Evolutionary conservation across 331 rosid genomes (phyloP).

Genomic region (Prunus yedoensis): DNA sequence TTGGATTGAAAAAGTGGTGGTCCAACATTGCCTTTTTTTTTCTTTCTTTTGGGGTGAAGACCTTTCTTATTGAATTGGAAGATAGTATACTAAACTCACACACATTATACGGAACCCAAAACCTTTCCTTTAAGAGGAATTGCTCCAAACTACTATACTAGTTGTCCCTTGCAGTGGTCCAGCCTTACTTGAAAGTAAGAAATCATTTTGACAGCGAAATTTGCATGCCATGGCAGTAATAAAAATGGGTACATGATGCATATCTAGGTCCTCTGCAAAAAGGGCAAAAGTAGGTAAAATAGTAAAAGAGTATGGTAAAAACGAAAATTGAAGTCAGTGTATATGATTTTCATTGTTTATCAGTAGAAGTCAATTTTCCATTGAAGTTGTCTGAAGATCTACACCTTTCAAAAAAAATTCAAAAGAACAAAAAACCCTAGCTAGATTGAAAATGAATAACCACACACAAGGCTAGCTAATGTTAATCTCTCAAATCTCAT

Average conservation of each 20-base stretch:
- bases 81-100: too few relatives aligned
- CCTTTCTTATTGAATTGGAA: not conserved
- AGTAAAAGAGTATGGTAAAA: not conserved
- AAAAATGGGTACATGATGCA: constrained; percentile 26
- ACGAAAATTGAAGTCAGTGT: not conserved
- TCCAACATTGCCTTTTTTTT: too few relatives aligned
- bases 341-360: constrained; percentile 5
- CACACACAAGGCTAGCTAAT: constrained; percentile 8
- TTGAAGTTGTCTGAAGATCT: constrained; percentile 10
- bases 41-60: too few relatives aligned
- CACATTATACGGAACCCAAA: too few relatives aligned
- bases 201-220: constrained; percentile 71
- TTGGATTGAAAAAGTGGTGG: too few relatives aligned
- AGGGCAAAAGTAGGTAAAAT: not conserved
- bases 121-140: too few relatives aligned
- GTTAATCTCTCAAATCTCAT: not conserved
- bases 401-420: not conserved
- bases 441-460: constrained; percentile 7
- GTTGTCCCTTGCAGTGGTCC: constrained; percentile 49
- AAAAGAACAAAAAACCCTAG: not conserved
- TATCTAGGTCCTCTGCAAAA: too few relatives aligned
- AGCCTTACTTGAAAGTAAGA: constrained; percentile 39
- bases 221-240: constrained; percentile 41
- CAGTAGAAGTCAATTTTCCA: not conserved
- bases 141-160: too few relatives aligned